These are phyloP conservation scores for Corchorus olitorius DNA, from an alignment of 345 rosid species.

Conservation along the genomic window DNA sequence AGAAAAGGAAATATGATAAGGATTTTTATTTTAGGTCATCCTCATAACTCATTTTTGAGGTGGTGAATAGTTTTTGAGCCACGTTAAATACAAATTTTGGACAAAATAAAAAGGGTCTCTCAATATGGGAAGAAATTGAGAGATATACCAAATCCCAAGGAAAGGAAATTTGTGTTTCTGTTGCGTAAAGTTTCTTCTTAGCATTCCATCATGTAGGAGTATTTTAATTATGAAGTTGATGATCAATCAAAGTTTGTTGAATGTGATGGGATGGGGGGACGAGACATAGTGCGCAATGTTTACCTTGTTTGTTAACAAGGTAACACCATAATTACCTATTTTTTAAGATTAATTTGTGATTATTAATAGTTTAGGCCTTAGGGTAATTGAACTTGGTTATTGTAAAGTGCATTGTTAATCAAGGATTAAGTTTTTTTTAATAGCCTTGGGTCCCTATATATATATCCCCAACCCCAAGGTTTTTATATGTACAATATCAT, in stretches of 20 bases:
- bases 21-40: background rate
- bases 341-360: background rate
- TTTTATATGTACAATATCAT: no score
- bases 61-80: constrained; percentile 13
- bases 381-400: background rate
- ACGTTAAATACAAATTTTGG: background rate
- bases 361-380: background rate
- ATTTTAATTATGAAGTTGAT: constrained; percentile 14
- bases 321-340: constrained; percentile 11
- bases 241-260: background rate
- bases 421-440: background rate
- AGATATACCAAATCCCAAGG: background rate
- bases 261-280: constrained; percentile 6
- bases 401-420: background rate
- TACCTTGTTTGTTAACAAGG: background rate
- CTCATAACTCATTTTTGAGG: background rate
- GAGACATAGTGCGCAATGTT: constrained; percentile 1
- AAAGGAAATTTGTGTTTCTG: constrained; percentile 13
- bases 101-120: no score
- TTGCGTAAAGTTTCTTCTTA: constrained; percentile 28
- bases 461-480: background rate
- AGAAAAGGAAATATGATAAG: background rate
- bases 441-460: no score
- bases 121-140: background rate
- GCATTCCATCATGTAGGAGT: no score